A percentile compares a stretch with the other conserved stretches of the same genome.
Conservation (phyloP, 768 basidiomycete genomes). For the Postia placenta region DNA sequence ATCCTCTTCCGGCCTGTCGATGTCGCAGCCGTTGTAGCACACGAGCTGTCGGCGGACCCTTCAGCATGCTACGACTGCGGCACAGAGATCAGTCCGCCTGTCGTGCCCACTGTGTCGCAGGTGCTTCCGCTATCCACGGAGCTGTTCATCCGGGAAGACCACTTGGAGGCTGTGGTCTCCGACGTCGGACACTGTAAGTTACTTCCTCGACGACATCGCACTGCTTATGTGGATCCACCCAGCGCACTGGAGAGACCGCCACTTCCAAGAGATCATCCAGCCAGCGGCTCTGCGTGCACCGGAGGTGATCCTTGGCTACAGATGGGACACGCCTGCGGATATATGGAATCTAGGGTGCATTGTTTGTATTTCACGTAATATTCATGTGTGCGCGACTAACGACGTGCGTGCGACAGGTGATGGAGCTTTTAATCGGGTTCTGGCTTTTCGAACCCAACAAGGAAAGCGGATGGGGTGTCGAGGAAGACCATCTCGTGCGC, state of each 20-base stretch:
- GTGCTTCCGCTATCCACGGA: neutral
- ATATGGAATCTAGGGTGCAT: conserved; percentile 2
- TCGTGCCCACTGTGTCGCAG: conserved; percentile 2
- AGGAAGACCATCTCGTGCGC: conserved; percentile 2
- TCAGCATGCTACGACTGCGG: neutral
- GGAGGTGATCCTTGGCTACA: conserved; percentile 3
- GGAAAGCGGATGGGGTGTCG: neutral
- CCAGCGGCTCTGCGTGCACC: conserved; percentile 1
- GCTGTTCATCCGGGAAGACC: neutral
- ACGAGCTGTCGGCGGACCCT: neutral
- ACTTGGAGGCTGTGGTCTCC: conserved; percentile 1
- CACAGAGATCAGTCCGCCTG: neutral
- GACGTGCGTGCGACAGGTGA: neutral
- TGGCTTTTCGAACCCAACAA: conserved; percentile 2
- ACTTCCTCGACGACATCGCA: neutral
- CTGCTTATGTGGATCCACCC: neutral
- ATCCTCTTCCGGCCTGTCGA: no score
- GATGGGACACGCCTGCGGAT: neutral
- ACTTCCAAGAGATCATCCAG: conserved; percentile 5
- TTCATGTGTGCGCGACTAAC: neutral
- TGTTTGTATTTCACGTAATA: neutral
- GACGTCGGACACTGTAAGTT: conserved; percentile 4
- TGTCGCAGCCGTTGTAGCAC: no score
- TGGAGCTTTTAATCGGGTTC: conserved; percentile 1
- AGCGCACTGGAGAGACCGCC: conserved; percentile 2